These are phyloP conservation scores for Ascochyta koolunga DNA, from an alignment of 2,329 filamentous ascomycete genomes.

Conservation along the genomic window DNA sequence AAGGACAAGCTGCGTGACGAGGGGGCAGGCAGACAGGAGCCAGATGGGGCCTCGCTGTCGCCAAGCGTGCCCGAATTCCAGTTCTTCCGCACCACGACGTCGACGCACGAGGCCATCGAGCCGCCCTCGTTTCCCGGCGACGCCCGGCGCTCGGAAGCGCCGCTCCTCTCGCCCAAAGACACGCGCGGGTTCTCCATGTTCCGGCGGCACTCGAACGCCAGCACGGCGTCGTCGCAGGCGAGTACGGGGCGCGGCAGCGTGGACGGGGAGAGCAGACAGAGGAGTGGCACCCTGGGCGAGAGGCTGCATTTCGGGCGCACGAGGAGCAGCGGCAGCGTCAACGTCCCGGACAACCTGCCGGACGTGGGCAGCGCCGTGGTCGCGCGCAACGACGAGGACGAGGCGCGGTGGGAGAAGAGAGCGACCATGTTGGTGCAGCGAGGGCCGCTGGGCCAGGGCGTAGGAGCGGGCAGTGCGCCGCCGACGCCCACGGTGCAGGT, in stretches of 20 bases:
- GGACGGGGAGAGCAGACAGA: slow-evolving; percentile 7
- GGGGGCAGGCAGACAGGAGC: slow-evolving; percentile 38
- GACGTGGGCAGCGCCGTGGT: slow-evolving; percentile 64
- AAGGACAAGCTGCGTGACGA: slow-evolving; percentile 63
- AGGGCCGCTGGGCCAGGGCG: slow-evolving; percentile 52
- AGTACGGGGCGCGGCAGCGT: slow-evolving; percentile 4
- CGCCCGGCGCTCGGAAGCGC: slow-evolving; percentile 35
- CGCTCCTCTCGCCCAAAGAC: slow-evolving; percentile 34
- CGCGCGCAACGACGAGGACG: slow-evolving; percentile 52
- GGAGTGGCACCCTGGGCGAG: slow-evolving; percentile 46
- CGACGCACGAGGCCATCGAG: slow-evolving; percentile 77
- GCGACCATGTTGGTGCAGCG: slow-evolving; percentile 83
- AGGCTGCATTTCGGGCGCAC: slow-evolving; percentile 69
- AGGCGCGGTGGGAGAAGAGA: slow-evolving; percentile 84
- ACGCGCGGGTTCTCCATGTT: slow-evolving; percentile 39
- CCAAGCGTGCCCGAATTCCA: slow-evolving; percentile 67
- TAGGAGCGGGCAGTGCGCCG: slow-evolving; percentile 36
- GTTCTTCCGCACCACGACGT: slow-evolving; percentile 84
- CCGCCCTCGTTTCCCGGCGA: slow-evolving; percentile 65
- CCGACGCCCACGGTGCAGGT: slow-evolving; percentile 36
- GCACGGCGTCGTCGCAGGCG: slow-evolving; percentile 21
- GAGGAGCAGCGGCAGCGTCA: slow-evolving; percentile 66
- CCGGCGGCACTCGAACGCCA: slow-evolving; percentile 43
- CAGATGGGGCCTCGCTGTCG: slow-evolving; percentile 32
- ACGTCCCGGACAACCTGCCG: slow-evolving; percentile 80